These are phyloP conservation scores for Megacollybia marginata DNA, from an alignment of 768 basidiomycete species.

Conservation along the genomic window DNA sequence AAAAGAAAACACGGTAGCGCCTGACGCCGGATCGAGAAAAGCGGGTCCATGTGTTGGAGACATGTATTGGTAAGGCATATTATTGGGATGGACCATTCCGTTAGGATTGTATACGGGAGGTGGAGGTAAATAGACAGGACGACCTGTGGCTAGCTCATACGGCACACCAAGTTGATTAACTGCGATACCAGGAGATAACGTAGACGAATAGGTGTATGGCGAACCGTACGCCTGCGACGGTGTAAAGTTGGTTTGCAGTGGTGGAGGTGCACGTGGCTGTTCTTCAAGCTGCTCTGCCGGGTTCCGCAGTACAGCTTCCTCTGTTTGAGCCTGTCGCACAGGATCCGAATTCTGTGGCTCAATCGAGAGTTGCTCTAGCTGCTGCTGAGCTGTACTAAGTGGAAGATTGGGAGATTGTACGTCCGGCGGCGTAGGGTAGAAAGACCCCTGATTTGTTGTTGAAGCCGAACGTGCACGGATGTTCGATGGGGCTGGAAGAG, in stretches of 20 bases:
- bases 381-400: conserved; percentile 24
- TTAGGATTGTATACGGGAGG: conserved; percentile 59
- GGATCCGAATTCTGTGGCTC: conserved; percentile 27
- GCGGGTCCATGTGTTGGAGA: conserved; percentile 58
- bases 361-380: conserved; percentile 32
- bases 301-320: conserved; percentile 39
- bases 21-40: conserved; percentile 60
- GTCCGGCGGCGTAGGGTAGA: conserved; percentile 14
- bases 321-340: conserved; percentile 31
- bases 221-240: conserved; percentile 61
- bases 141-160: conserved; percentile 80
- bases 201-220: conserved; percentile 50
- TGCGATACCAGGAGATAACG: conserved; percentile 70
- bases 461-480: not conserved
- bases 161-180: conserved; percentile 70
- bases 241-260: conserved; percentile 35
- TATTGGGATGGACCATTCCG: conserved; percentile 51
- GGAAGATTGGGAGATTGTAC: conserved; percentile 19
- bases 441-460: not conserved
- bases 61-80: conserved; percentile 33
- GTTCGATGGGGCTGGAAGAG: conserved; percentile 14
- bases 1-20: conserved; percentile 65
- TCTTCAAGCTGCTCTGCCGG: conserved; percentile 20
- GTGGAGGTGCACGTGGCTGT: conserved; percentile 29
- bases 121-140: conserved; percentile 63